Evolutionary conservation across 257 asterid species (phyloP).

Genomic region (Salvia hispanica): DNA sequence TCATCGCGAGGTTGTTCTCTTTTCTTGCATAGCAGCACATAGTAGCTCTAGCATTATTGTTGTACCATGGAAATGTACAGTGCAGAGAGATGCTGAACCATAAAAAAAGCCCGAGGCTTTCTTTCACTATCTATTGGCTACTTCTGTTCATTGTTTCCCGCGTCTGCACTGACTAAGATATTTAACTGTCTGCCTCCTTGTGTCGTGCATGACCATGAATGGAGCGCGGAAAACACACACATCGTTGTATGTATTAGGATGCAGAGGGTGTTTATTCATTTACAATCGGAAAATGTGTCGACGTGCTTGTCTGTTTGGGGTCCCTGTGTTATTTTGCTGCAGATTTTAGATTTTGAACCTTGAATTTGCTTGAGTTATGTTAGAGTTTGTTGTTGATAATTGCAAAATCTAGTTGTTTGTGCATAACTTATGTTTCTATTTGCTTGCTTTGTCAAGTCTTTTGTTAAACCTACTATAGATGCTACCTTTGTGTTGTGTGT

Average conservation of each 20-base stretch:
- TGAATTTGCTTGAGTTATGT: no score
- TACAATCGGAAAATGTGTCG: not conserved
- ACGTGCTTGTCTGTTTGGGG: not conserved
- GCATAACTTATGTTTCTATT: no score
- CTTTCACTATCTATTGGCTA: slow-evolving; percentile 25
- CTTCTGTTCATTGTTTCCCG: slow-evolving; percentile 20
- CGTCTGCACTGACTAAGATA: slow-evolving; percentile 25
- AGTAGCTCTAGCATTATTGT: slow-evolving; percentile 31
- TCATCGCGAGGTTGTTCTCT: slow-evolving; percentile 35
- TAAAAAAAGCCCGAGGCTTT: slow-evolving; percentile 19
- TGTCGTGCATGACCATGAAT: slow-evolving; percentile 21
- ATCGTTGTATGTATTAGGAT: slow-evolving; percentile 13
- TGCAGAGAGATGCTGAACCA: slow-evolving; percentile 17
- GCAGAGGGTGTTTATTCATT: not conserved
- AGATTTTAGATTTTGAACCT: no score
- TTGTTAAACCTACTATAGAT: no score
- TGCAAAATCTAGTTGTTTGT: no score
- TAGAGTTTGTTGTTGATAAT: no score
- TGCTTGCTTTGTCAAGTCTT: no score
- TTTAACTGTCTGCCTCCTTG: not conserved
- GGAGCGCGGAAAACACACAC: not conserved
- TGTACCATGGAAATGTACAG: slow-evolving; percentile 53
- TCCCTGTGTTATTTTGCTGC: no score
- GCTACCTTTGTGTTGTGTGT: no score
- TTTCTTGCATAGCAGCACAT: slow-evolving; percentile 38